These are phyloP conservation scores for Leccinum subtestaceum DNA, from an alignment of 768 basidiomycete species.

Conservation along the genomic window DNA sequence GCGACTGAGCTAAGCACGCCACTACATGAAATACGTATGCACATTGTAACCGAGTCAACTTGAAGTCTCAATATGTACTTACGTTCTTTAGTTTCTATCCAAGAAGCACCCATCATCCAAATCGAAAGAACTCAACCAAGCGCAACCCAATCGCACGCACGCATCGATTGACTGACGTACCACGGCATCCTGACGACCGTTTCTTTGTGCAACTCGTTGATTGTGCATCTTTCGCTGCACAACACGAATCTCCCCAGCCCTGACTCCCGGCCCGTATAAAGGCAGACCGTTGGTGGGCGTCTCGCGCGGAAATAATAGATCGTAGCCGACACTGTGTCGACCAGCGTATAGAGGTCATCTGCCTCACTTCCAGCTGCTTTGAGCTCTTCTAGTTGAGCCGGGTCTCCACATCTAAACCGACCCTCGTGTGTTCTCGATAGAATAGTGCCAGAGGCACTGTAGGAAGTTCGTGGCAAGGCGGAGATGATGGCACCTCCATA, in stretches of 20 bases:
- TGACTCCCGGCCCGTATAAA: constrained; percentile 19
- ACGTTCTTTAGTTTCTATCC: no score
- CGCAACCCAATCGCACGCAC: constrained; percentile 24
- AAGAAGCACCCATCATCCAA: not conserved
- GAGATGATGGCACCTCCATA: constrained; percentile 15
- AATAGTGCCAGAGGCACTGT: constrained; percentile 19
- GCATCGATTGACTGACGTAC: constrained; percentile 18
- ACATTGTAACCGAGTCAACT: no score
- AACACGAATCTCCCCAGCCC: constrained; percentile 20
- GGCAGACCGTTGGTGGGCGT: constrained; percentile 24
- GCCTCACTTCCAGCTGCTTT: not conserved
- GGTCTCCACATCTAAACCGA: constrained; percentile 18
- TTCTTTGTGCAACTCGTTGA: constrained; percentile 25
- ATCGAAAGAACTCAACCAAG: constrained; percentile 3
- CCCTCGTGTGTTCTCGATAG: constrained; percentile 8
- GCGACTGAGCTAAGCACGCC: no score
- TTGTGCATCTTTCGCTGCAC: constrained; percentile 20
- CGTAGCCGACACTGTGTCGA: constrained; percentile 21
- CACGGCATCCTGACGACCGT: constrained; percentile 25
- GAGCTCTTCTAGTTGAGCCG: constrained; percentile 5
- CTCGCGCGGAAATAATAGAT: constrained; percentile 26
- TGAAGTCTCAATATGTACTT: no score
- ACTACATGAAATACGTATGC: no score
- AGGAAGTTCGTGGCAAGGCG: constrained; percentile 10
- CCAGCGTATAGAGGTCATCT: constrained; percentile 22